A percentile compares a stretch with the other conserved stretches of the same genome.
phyloP scores from a whole-genome alignment of 805 yeast genomes.

The Deakozyma indianensis region DNA sequence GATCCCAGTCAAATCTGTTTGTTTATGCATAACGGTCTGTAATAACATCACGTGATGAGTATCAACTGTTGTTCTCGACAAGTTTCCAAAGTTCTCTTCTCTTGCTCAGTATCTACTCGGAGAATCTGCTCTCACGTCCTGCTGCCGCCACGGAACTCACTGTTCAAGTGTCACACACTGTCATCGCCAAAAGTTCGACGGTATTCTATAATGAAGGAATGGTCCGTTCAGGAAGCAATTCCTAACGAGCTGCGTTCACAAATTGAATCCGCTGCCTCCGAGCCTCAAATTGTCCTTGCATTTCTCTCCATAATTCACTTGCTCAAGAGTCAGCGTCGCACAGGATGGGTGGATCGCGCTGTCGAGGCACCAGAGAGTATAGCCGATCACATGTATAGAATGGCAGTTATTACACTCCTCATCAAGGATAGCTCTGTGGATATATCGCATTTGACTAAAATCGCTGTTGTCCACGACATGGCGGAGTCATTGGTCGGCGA shows the following conservation, averaged over 20 bases:
- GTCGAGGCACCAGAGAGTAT: slow-evolving; percentile 50
- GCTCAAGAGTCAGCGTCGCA: slow-evolving; percentile 67
- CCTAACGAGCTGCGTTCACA: slow-evolving; percentile 31
- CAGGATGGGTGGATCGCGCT: slow-evolving; percentile 84
- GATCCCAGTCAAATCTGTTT: too few species aligned
- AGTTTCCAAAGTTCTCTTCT: too few species aligned
- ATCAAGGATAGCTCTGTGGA: slow-evolving; percentile 39
- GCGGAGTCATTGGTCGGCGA: slow-evolving; percentile 94
- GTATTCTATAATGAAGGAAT: too few species aligned
- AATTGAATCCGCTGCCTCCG: slow-evolving; percentile 13
- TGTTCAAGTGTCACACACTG: too few species aligned
- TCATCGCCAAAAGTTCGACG: too few species aligned
- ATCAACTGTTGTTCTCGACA: too few species aligned
- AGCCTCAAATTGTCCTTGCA: slow-evolving; percentile 20
- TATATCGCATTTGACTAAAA: slow-evolving; percentile 59
- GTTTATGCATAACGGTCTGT: too few species aligned
- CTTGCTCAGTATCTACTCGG: too few species aligned
- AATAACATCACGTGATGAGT: too few species aligned
- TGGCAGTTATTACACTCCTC: slow-evolving; percentile 70
- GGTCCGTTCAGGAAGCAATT: slow-evolving; percentile 43
- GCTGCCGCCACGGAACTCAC: too few species aligned
- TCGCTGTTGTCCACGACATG: slow-evolving; percentile 83
- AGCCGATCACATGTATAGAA: slow-evolving; percentile 92
- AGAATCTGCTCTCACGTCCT: too few species aligned
- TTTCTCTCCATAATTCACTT: slow-evolving; percentile 55